Percentiles rank a stretch among this genome's conserved stretches.
These are phyloP conservation scores for Hericium coralloides DNA, from an alignment of 768 basidiomycete species.

Conservation along the genomic window DNA sequence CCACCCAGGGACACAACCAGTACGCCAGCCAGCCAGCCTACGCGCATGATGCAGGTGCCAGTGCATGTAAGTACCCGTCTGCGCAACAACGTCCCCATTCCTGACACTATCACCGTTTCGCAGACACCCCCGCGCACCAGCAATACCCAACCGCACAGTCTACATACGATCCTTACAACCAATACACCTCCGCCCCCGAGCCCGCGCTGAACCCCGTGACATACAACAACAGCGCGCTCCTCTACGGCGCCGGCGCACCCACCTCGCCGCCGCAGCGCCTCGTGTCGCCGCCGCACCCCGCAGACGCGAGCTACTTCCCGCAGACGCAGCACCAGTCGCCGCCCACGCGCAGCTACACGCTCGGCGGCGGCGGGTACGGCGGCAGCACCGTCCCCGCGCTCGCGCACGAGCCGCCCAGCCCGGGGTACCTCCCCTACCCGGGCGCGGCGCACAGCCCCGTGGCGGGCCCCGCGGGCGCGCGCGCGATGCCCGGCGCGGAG, in stretches of 20 bases:
- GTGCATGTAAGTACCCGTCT: slow-evolving; percentile 12
- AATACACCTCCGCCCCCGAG: slow-evolving; percentile 21
- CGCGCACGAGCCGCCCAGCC: slow-evolving; percentile 11
- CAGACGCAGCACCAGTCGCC: not conserved
- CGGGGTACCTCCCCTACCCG: slow-evolving; percentile 13
- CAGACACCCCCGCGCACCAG: slow-evolving; percentile 48
- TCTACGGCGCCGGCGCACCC: not conserved
- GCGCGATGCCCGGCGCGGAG: slow-evolving; percentile 2
- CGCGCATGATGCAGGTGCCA: slow-evolving; percentile 20
- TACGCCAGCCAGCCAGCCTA: slow-evolving; percentile 15
- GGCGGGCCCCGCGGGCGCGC: not conserved
- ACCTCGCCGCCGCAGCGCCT: not conserved
- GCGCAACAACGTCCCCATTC: not conserved
- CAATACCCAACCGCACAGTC: slow-evolving; percentile 30
- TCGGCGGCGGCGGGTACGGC: slow-evolving; percentile 51
- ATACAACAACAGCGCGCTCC: slow-evolving; percentile 28
- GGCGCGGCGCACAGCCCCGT: slow-evolving; percentile 8
- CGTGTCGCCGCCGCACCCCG: slow-evolving; percentile 9
- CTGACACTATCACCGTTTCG: not conserved
- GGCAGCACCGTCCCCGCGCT: slow-evolving; percentile 28
- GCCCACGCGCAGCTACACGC: slow-evolving; percentile 32
- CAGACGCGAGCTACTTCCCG: slow-evolving; percentile 1
- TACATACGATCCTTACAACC: slow-evolving; percentile 34
- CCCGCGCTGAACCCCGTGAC: slow-evolving; percentile 27
- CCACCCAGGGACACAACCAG: slow-evolving; percentile 13